Base-by-base conservation (phyloP, 2,329 filamentous ascomycete species). In the Emericellopsis cladophorae region DNA sequence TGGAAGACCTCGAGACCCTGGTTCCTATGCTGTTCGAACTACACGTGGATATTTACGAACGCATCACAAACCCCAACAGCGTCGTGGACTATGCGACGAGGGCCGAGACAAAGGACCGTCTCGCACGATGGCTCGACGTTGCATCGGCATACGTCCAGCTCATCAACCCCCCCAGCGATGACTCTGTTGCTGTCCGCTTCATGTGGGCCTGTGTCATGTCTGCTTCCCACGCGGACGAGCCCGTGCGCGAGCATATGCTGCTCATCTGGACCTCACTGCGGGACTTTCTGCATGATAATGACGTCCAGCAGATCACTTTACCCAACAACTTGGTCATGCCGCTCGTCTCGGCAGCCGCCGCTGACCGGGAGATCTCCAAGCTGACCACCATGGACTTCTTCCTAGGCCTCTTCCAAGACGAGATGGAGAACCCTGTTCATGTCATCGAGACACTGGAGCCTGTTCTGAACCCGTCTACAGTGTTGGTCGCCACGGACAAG, bases 311-410 rank as follows among this genome's bases (percentile, higher is more conserved):
- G 0, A 74, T 84, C 11, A 65, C 70, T 29, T 66, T 96, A 1
- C 75, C 81, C 4, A 96, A 98, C 57, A 96, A 95, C 53, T 74
- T 78, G 2, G 74, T 89, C 16, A 94, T 98, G 80, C 78, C 87
- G 0, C 84, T 92, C 46, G 74, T 98, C 39, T 95, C 90, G 0
- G 64, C 78, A 2, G 72, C 74, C n/a, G 85, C 87, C 1, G 81
- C 92, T 7, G 89, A 96, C 46, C 80, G 87, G 41, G 90, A 98
- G 55, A 82, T 95, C 22, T 90, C 86, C 11, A 88, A 89, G 51
- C 71, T 96, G 29, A 95, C 86, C 12, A 96, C 90, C 0, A 92
- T 94, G 76, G 90, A 95, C 54, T 96, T 96, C 58, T 96, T 98
- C 59, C 71, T 88, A 39, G 85, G 81, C 31, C 75, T 98, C 1